Evolutionary conservation across 805 yeast species (phyloP).

Genomic region (Saccharomyces paradoxus): DNA sequence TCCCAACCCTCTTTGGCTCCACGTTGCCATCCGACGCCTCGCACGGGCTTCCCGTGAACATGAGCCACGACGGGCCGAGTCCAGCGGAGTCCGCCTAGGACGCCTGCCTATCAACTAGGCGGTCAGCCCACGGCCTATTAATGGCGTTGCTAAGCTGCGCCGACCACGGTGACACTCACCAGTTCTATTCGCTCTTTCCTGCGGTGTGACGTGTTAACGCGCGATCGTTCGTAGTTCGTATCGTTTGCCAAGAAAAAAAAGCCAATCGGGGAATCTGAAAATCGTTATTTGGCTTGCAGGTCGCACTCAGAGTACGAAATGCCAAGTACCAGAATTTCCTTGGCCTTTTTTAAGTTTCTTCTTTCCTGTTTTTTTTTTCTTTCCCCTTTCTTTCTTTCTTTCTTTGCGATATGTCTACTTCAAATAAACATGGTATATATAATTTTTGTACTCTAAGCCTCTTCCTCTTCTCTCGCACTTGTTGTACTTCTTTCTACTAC

Average conservation of each 20-base stretch:
- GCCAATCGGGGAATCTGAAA: not conserved
- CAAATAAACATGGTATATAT: not conserved
- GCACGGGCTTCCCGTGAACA: not conserved
- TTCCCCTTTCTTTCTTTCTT: not conserved
- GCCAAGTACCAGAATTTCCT: not conserved
- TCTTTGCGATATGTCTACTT: not conserved
- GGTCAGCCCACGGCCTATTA: not conserved
- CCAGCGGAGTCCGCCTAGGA: not conserved
- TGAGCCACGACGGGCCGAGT: not conserved
- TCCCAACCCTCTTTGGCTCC: not conserved
- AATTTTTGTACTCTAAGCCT: not conserved
- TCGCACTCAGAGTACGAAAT: not conserved
- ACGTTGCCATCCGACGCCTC: not conserved
- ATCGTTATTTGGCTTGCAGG: not conserved
- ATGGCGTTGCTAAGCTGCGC: not conserved
- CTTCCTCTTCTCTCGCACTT: not conserved
- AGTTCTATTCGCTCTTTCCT: not conserved
- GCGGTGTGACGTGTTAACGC: not conserved
- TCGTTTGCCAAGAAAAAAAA: conserved; percentile 11
- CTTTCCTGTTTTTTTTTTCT: not conserved
- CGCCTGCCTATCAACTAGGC: not conserved
- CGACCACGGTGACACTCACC: not conserved
- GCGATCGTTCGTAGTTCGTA: not conserved
- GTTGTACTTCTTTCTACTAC: not conserved
- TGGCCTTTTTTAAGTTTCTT: not conserved